phyloP scores from a whole-genome alignment of 305 asterid genomes.

The Striga hermonthica region DNA sequence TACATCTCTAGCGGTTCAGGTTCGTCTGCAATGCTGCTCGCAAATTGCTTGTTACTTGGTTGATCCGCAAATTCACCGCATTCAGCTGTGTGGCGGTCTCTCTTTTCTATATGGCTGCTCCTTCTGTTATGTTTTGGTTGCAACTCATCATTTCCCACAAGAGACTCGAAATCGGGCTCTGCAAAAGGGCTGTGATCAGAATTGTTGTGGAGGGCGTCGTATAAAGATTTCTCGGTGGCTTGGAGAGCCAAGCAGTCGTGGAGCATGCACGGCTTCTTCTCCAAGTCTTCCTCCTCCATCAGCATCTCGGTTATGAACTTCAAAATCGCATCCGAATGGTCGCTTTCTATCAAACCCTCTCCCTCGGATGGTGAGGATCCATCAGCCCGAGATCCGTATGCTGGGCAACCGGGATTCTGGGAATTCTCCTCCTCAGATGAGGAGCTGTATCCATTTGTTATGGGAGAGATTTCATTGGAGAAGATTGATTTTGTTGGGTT shows the following conservation, averaged over 20 bases:
- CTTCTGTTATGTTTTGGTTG: neutral
- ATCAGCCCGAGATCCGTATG: neutral
- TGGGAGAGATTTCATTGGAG: slow-evolving; percentile 25
- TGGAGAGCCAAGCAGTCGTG: slow-evolving; percentile 64
- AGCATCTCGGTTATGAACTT: slow-evolving; percentile 60
- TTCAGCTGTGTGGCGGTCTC: slow-evolving; percentile 33
- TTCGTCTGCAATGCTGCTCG: slow-evolving; percentile 35
- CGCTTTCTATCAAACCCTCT: slow-evolving; percentile 34
- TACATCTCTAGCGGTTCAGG: slow-evolving; percentile 43
- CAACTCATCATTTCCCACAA: neutral
- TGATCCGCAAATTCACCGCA: slow-evolving; percentile 32
- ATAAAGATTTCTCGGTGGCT: slow-evolving; percentile 29
- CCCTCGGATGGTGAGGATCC: slow-evolving; percentile 36
- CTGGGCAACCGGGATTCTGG: neutral
- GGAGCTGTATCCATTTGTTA: slow-evolving; percentile 20
- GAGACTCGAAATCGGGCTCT: neutral
- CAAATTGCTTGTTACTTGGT: slow-evolving; percentile 44
- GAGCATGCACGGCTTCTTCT: slow-evolving; percentile 63
- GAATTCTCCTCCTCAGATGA: neutral
- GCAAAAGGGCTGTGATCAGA: neutral
- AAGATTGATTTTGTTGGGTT: slow-evolving; percentile 24
- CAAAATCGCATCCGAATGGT: slow-evolving; percentile 48
- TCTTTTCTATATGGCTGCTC: slow-evolving; percentile 33
- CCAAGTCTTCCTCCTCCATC: slow-evolving; percentile 72
- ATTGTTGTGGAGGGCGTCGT: slow-evolving; percentile 47